These are phyloP conservation scores for Colletotrichum cuscutae DNA, from an alignment of 2,329 filamentous ascomycete genomes.

Conservation along the genomic window DNA sequence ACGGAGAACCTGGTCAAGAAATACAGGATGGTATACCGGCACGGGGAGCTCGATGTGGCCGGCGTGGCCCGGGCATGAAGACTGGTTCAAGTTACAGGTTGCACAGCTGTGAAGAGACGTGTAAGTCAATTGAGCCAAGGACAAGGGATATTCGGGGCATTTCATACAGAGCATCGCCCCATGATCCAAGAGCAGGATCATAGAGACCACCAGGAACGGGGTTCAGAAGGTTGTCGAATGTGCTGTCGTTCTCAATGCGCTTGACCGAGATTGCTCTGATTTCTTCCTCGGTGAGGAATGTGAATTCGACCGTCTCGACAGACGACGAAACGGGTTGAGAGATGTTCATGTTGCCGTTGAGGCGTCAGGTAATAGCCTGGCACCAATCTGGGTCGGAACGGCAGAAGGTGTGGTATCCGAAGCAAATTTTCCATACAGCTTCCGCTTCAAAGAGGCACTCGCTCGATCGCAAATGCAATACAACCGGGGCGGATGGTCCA, in stretches of 20 bases:
- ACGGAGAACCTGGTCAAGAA: slow-evolving; percentile 90
- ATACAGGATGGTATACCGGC: slow-evolving; percentile 95
- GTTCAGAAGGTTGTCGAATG: slow-evolving; percentile 93
- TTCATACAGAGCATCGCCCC: slow-evolving; percentile 83
- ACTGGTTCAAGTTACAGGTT: slow-evolving; percentile 87
- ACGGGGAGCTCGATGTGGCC: slow-evolving; percentile 96
- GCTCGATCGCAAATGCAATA: slow-evolving; percentile 23
- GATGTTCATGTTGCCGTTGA: slow-evolving; percentile 67
- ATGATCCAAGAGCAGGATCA: slow-evolving; percentile 90
- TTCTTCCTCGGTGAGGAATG: slow-evolving; percentile 83
- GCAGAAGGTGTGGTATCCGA: slow-evolving; percentile 13
- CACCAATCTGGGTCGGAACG: slow-evolving; percentile 17
- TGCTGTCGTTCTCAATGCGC: slow-evolving; percentile 90
- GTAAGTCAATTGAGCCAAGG: slow-evolving; percentile 30
- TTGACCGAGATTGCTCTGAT: slow-evolving; percentile 92
- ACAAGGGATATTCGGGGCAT: background rate
- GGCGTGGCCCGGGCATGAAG: slow-evolving; percentile 88
- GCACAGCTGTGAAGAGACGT: slow-evolving; percentile 72
- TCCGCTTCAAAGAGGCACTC: slow-evolving; percentile 7
- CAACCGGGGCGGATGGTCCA: background rate
- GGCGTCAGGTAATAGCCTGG: slow-evolving; percentile 22
- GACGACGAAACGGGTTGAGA: slow-evolving; percentile 85
- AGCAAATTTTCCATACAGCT: slow-evolving; percentile 30
- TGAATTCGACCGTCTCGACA: slow-evolving; percentile 90
- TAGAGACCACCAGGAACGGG: slow-evolving; percentile 92